Base-by-base conservation (phyloP, 306 rosid genomes). In the Ormosia emarginata region DNA sequence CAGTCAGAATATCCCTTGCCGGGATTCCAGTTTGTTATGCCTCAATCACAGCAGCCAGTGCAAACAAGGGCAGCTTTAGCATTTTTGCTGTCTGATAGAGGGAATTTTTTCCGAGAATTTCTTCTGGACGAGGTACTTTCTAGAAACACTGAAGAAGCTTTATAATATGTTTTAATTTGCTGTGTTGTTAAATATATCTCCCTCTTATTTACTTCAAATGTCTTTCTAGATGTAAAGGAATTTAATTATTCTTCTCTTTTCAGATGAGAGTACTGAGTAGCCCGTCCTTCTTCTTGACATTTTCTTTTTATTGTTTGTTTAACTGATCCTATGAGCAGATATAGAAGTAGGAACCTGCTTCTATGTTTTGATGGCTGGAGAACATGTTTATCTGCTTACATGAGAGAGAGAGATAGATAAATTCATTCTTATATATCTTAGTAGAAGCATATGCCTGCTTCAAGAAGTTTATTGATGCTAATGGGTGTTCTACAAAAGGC, bases 11-110 rank as follows among this genome's bases (percentile, higher is more conserved):
- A 85, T 86, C 32, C 82, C 64, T 78, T 90, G 75, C 88, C 92
- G 0, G 86, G 89, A 70, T 62, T 93, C 78, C 86, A 83, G 67
- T 67, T 94, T 40, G 69, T 39, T 55, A 68, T 71, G 57, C 83
- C 83, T 66, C 91, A 89, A 67, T 63, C 72, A 66, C 79, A 79
- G 74, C 89, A 87, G 88, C 99, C 97, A 12, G 83, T 92, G 67
- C 90, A 92, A 87, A 95, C 99, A 71, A 90, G 99, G 91, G 97
- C 97, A 41, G 98, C 99, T 80, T 90, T 95, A 47, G 90, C 86
- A 57, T 95, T 95, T 87, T 83, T 95, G 81, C 87, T 95, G 74
- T 95, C 99, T 82, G 96, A 88, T 34, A 93, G 87, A 87, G 99
- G 99, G 74, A 88, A 84, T 82, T 95, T 93, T 75, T 95, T 95